A percentile compares a stretch with the other conserved stretches of the same genome.
phyloP scores from a whole-genome alignment of 371 early-diverging fungal species.

The Lichtheimia ornata region DNA sequence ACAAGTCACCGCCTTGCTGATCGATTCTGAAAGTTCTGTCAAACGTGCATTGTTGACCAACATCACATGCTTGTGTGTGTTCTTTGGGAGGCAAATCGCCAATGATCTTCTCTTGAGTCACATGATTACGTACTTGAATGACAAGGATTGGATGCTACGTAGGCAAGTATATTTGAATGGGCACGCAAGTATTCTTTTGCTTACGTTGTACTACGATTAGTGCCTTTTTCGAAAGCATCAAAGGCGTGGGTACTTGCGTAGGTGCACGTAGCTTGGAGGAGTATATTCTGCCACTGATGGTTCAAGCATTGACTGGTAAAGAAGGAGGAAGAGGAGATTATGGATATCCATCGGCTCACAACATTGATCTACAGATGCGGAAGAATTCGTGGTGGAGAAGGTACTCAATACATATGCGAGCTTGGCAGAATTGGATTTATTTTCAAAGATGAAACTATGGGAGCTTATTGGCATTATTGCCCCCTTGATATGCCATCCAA shows the following conservation, averaged over 20 bases:
- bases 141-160: slow-evolving; percentile 88
- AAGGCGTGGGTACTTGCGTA: slow-evolving; percentile 87
- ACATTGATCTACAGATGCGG: slow-evolving; percentile 58
- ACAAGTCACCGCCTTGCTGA: slow-evolving; percentile 66
- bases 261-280: slow-evolving; percentile 86
- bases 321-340: background rate
- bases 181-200: background rate
- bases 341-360: background rate
- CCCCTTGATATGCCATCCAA: slow-evolving; percentile 84
- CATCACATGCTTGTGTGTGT: slow-evolving; percentile 79
- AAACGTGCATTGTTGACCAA: slow-evolving; percentile 77
- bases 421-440: slow-evolving; percentile 81
- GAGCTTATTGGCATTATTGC: slow-evolving; percentile 69
- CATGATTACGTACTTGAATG: slow-evolving; percentile 95
- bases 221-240: slow-evolving; percentile 89
- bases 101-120: slow-evolving; percentile 87
- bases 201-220: slow-evolving; percentile 32
- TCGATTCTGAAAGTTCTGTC: slow-evolving; percentile 71
- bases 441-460: slow-evolving; percentile 80
- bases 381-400: slow-evolving; percentile 89
- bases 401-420: slow-evolving; percentile 82
- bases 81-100: slow-evolving; percentile 82
- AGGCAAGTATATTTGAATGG: slow-evolving; percentile 44
- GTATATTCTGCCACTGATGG: slow-evolving; percentile 91
- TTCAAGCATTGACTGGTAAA: slow-evolving; percentile 84